Evolutionary conservation across 1,139 yeast genomes (phyloP).

Genomic region (Nakaseomyces uthaithaninus): DNA sequence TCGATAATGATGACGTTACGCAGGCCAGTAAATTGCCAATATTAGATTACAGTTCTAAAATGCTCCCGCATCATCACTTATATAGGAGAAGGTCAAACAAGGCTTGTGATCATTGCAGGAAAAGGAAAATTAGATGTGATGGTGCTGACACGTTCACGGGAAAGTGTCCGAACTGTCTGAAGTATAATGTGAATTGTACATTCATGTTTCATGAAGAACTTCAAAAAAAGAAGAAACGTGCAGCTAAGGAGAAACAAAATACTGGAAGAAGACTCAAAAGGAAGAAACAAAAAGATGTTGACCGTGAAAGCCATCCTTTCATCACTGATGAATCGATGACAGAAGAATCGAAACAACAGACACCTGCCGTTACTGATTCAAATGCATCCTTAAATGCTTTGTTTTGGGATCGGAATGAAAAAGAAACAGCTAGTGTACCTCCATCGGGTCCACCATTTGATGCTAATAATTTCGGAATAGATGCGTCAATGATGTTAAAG

Average conservation of each 20-base stretch:
- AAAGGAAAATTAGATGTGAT: slow-evolving; percentile 33
- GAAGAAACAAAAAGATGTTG: neutral
- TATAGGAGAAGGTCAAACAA: slow-evolving; percentile 26
- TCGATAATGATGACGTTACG: neutral
- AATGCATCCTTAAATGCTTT: neutral
- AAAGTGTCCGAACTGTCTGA: slow-evolving; percentile 27
- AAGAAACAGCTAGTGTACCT: neutral
- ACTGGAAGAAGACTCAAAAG: neutral
- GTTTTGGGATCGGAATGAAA: neutral
- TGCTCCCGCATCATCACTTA: neutral
- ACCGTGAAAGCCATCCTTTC: neutral
- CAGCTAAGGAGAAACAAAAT: slow-evolving; percentile 1
- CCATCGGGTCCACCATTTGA: neutral
- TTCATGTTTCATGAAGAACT: slow-evolving; percentile 11
- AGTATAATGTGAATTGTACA: slow-evolving; percentile 21
- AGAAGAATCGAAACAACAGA: neutral
- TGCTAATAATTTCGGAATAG: neutral
- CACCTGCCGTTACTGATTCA: neutral
- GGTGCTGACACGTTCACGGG: slow-evolving; percentile 18
- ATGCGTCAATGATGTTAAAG: neutral
- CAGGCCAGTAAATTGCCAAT: neutral
- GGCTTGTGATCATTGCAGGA: slow-evolving; percentile 35
- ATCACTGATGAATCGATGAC: neutral
- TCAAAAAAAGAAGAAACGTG: slow-evolving; percentile 3
- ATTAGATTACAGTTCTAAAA: neutral